These are phyloP conservation scores for Tetrapisispora taiwanensis DNA, from an alignment of 805 yeast species.

Conservation along the genomic window DNA sequence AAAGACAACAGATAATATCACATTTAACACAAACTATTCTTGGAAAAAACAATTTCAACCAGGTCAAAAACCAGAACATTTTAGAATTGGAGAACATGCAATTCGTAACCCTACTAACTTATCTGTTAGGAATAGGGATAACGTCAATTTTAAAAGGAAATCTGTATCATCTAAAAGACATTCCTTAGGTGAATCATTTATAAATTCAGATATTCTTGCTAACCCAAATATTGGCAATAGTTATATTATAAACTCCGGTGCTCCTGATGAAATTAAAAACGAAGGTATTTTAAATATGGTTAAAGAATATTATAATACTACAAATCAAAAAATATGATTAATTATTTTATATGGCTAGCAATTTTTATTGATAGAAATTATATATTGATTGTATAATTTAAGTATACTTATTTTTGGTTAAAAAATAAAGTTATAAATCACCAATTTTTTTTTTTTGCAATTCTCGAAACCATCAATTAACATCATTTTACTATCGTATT, in stretches of 20 bases:
- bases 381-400: too few relatives aligned
- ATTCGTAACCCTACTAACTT: not conserved
- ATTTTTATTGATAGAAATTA: too few relatives aligned
- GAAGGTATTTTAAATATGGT: constrained; percentile 68
- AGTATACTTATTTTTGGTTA: too few relatives aligned
- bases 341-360: too few relatives aligned
- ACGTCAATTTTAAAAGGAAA: not conserved
- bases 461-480: too few relatives aligned
- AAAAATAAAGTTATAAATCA: too few relatives aligned
- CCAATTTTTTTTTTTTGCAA: too few relatives aligned
- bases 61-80: constrained; percentile 23
- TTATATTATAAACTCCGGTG: not conserved
- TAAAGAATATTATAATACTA: constrained; percentile 60
- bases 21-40: constrained; percentile 18
- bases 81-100: constrained; percentile 11
- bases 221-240: not conserved
- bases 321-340: constrained; percentile 15
- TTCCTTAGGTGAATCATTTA: constrained; percentile 6
- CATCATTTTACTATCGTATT: too few relatives aligned
- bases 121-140: not conserved
- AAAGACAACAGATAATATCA: not conserved
- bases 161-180: not conserved
- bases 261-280: not conserved
- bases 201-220: constrained; percentile 3
- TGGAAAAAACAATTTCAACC: constrained; percentile 29